These are phyloP conservation scores for Phaffia tasmanica DNA, from an alignment of 768 basidiomycete genomes.

Conservation along the genomic window DNA sequence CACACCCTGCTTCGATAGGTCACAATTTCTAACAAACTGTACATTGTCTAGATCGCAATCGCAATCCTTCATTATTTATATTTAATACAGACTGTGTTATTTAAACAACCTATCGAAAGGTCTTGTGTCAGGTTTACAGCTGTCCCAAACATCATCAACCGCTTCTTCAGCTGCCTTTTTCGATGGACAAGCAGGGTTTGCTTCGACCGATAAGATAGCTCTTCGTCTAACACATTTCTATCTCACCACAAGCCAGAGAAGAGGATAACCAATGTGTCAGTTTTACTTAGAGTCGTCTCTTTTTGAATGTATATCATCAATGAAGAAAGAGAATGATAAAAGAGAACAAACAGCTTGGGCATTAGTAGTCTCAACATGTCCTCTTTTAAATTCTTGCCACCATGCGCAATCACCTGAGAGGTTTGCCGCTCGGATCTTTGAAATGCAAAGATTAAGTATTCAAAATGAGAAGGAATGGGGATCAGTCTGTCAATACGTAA, in stretches of 20 bases:
- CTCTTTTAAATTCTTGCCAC: constrained; percentile 66
- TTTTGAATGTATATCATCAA: not conserved
- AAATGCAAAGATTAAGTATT: not conserved
- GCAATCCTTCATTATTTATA: too few relatives aligned
- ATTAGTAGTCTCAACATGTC: constrained; percentile 70
- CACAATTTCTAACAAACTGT: too few relatives aligned
- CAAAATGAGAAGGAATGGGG: not conserved
- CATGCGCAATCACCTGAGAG: constrained; percentile 86
- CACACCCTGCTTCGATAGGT: too few relatives aligned
- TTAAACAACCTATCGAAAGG: constrained; percentile 57
- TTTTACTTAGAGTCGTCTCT: not conserved
- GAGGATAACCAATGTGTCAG: constrained; percentile 25
- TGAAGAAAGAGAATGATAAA: constrained; percentile 13
- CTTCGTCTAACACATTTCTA: constrained; percentile 69
- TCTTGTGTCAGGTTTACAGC: constrained; percentile 85
- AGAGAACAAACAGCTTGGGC: constrained; percentile 67
- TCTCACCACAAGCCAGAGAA: not conserved
- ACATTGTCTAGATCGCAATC: too few relatives aligned
- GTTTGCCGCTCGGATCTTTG: constrained; percentile 86
- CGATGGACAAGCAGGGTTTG: constrained; percentile 69
- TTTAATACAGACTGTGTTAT: not conserved
- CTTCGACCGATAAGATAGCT: constrained; percentile 66
- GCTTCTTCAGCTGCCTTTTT: constrained; percentile 67
- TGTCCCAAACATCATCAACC: constrained; percentile 95
- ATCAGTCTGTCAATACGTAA: not conserved